Evolutionary conservation across 495 filamentous ascomycete species (phyloP).

Genomic region (Penicillium paradoxum): DNA sequence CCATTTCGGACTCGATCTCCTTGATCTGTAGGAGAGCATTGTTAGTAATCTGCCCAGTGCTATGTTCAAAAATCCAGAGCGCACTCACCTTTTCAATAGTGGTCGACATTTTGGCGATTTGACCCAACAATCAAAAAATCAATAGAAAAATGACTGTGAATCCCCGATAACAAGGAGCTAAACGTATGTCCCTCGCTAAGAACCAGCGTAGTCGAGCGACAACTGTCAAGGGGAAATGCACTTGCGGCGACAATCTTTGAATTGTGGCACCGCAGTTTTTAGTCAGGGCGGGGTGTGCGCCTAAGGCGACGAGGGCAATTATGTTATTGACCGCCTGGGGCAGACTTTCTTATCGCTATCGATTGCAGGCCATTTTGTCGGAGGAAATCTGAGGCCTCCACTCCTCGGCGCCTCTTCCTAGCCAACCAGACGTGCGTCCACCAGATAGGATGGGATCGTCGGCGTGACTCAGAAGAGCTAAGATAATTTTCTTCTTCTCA

Average conservation of each 20-base stretch:
- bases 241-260: constrained; percentile 30
- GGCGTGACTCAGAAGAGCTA: no score
- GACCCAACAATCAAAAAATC: constrained; percentile 9
- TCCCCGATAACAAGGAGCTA: constrained; percentile 1
- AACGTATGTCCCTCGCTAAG: constrained; percentile 10
- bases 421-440: no score
- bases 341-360: constrained; percentile 22
- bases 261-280: constrained; percentile 27
- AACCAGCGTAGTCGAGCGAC: constrained; percentile 6
- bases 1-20: constrained; percentile 96
- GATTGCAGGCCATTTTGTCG: not conserved
- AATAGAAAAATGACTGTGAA: constrained; percentile 1
- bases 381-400: no score
- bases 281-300: constrained; percentile 30
- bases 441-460: no score
- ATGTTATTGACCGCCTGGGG: constrained; percentile 21
- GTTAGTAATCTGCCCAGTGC: constrained; percentile 24
- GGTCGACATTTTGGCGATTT: constrained; percentile 73
- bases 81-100: constrained; percentile 84
- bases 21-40: constrained; percentile 67
- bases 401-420: no score
- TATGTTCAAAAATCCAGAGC: constrained; percentile 11
- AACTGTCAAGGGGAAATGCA: constrained; percentile 11
- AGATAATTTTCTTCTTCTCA: no score
- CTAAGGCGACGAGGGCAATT: constrained; percentile 23